Evolutionary conservation across 1,139 yeast species (phyloP), one percentile per base, ranked within the genome.

Genomic region (Hansenula anomala): DNA sequence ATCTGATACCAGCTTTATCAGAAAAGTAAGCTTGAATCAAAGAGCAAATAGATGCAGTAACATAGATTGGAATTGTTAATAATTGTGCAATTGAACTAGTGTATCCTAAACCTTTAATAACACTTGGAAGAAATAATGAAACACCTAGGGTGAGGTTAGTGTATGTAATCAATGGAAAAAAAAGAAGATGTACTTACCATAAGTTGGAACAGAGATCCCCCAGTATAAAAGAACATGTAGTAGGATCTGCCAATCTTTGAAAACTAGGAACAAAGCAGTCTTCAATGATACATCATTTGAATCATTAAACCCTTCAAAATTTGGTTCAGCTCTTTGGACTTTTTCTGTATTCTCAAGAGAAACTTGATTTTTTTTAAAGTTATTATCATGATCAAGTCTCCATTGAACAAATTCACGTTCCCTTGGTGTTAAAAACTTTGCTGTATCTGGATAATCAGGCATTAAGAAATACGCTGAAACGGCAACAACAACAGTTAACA

Each of bases 401-500:
- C 63, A 60, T 46, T 68, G 66, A 37, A 76, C 60, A 45, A 67
- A 72, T 20, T 59, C 61, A 32, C 67, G 63, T 53, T 77, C 83
- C 31, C 69, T 64, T n/a, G 58, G 64, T 22, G 59, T 67, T 43
- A 78, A 63, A 57, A 76, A 75, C 40, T 67, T 63, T 23, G 75
- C 67, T 36, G 65, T 64, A 22, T 58, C 61, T 16, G 78, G 78
- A 56, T 61, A 66, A 49, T 75, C 79, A 25, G 76, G 75, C 41
- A 79, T 59, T 4, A 71, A 55, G 48, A 72, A 70, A 48, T 60
- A 75, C 24, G 76, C 66, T 19, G 67, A 43, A 13, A 69, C 38
- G 0, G 78, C 78, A 44, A 75, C 67, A 3, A 73, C 71, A 34
- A 69, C 65, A 10, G 83, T 75, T 22, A 69, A 58, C 8, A 67